These are phyloP conservation scores for Ophiocordyceps robertsii DNA, from an alignment of 2,329 filamentous ascomycete genomes.

Conservation along the genomic window DNA sequence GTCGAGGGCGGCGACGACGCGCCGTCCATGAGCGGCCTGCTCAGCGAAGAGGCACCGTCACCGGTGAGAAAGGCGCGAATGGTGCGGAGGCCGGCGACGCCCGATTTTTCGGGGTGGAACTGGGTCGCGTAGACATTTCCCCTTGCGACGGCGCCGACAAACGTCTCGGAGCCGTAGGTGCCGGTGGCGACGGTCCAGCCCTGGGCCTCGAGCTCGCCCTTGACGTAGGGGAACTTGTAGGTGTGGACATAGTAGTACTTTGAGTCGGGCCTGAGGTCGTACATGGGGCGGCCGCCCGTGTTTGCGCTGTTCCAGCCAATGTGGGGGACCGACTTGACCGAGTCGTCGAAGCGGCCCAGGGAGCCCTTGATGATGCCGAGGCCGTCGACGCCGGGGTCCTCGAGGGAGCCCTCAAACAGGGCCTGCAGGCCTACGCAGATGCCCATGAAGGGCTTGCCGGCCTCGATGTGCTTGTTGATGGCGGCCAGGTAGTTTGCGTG, in stretches of 20 bases:
- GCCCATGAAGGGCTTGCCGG: constrained; percentile 95
- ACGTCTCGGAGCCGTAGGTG: constrained; percentile 75
- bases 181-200: constrained; percentile 92
- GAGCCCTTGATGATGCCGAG: constrained; percentile 59
- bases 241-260: constrained; percentile 99
- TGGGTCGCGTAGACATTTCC: constrained; percentile 84
- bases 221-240: constrained; percentile 67
- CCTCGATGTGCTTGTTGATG: constrained; percentile 67
- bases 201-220: constrained; percentile 60
- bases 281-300: constrained; percentile 45
- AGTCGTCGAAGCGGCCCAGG: constrained; percentile 65
- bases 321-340: constrained; percentile 83
- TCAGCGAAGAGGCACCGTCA: constrained; percentile 39
- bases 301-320: constrained; percentile 97
- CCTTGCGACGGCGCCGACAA: constrained; percentile 78
- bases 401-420: constrained; percentile 73
- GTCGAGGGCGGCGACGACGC: not conserved
- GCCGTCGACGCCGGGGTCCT: constrained; percentile 59
- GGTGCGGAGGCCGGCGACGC: constrained; percentile 72
- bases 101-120: constrained; percentile 97
- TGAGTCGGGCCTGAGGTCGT: constrained; percentile 63
- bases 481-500: constrained; percentile 74
- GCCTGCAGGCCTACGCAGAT: constrained; percentile 94
- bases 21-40: constrained; percentile 3
- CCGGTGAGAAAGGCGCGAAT: constrained; percentile 79